These are phyloP conservation scores for Trichosporon sp. DNA, from an alignment of 1,284 basidiomycete genomes.

Conservation along the genomic window DNA sequence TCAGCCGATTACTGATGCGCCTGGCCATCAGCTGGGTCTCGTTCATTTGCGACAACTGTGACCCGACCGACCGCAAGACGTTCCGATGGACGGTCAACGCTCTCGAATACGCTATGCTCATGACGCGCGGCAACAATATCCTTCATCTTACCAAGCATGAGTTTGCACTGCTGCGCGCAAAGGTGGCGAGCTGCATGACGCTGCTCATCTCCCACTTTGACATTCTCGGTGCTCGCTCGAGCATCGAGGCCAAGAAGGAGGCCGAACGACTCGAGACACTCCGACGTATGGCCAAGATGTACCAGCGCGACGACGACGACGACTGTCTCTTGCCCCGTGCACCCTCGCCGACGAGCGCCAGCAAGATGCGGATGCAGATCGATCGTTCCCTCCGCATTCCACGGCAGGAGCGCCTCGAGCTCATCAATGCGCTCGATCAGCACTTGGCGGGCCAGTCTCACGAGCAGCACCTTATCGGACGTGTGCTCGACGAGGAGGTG, in stretches of 20 bases:
- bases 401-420: constrained; percentile 62
- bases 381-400: constrained; percentile 64
- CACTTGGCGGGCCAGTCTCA: constrained; percentile 57
- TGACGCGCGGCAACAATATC: constrained; percentile 85
- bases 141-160: constrained; percentile 81
- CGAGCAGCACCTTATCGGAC: constrained; percentile 72
- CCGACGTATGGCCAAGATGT: constrained; percentile 58
- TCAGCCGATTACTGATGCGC: constrained; percentile 74
- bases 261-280: constrained; percentile 75
- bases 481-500: constrained; percentile 84
- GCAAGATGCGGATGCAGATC: constrained; percentile 20
- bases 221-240: constrained; percentile 87
- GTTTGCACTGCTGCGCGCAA: constrained; percentile 80
- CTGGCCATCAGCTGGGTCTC: constrained; percentile 95
- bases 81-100: constrained; percentile 99
- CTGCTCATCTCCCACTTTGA: constrained; percentile 96
- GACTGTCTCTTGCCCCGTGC: constrained; percentile 42
- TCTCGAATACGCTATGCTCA: constrained; percentile 84
- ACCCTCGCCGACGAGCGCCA: constrained; percentile 28
- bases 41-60: constrained; percentile 97
- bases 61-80: constrained; percentile 90
- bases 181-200: constrained; percentile 94
- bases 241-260: constrained; percentile 77
- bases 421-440: constrained; percentile 61
- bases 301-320: constrained; percentile 51